Evolutionary conservation across 2,329 filamentous ascomycete genomes (phyloP).

Genomic region (Mycocentrospora acerina): DNA sequence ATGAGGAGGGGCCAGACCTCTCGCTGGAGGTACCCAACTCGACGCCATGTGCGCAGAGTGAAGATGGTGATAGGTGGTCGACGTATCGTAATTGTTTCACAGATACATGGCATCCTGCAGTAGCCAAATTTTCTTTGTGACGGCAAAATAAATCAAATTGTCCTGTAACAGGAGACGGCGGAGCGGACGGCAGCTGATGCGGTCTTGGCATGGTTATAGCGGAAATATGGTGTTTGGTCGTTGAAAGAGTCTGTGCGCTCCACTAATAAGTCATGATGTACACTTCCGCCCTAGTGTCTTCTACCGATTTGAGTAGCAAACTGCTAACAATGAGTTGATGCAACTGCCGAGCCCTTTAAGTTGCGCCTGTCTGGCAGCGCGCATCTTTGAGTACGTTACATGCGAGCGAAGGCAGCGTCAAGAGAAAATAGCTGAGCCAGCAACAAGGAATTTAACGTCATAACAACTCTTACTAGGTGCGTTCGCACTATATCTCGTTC

Average conservation of each 20-base stretch:
- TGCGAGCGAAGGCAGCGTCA: no score
- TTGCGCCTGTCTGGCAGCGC: conserved; percentile 13
- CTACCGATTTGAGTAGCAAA: conserved; percentile 5
- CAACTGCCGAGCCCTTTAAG: conserved; percentile 24
- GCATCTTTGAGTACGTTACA: background rate
- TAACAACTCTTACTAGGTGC: no score
- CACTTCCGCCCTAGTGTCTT: conserved; percentile 25
- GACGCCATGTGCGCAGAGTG: conserved; percentile 8
- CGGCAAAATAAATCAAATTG: conserved; percentile 17
- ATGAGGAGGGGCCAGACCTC: conserved; percentile 14
- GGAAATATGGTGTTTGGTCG: conserved; percentile 14
- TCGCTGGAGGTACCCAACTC: conserved; percentile 8
- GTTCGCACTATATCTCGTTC: no score
- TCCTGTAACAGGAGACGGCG: conserved; percentile 17
- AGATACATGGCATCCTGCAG: conserved; percentile 8
- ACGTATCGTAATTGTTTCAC: conserved; percentile 14
- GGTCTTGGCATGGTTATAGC: conserved; percentile 21
- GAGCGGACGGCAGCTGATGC: conserved; percentile 16
- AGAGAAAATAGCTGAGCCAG: background rate
- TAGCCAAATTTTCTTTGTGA: conserved; percentile 6
- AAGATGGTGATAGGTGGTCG: conserved; percentile 13
- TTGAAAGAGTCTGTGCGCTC: conserved; percentile 22
- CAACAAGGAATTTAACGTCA: background rate
- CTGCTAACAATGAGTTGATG: conserved; percentile 18
- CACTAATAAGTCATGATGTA: conserved; percentile 23